Evolutionary conservation across 371 early-diverging fungal species (phyloP).

Genomic region (Dinochytrium kinnereticum): DNA sequence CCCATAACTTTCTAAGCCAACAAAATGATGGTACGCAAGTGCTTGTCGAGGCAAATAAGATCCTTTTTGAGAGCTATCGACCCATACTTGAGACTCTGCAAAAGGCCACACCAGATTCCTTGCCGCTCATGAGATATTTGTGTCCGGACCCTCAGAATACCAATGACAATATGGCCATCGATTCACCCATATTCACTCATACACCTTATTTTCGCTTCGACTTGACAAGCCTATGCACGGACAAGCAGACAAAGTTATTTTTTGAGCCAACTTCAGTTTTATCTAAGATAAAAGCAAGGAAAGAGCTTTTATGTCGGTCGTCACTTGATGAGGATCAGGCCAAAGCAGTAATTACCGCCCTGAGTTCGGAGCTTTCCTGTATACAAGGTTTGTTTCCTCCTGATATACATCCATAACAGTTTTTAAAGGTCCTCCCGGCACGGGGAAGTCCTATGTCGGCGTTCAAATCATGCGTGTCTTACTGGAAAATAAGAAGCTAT

Average conservation of each 20-base stretch:
- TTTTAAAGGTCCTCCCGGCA: slow-evolving; percentile 68
- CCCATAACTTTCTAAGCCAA: not conserved
- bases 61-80: slow-evolving; percentile 58
- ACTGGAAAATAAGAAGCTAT: slow-evolving; percentile 50
- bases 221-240: slow-evolving; percentile 8
- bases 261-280: slow-evolving; percentile 3
- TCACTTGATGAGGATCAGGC: slow-evolving; percentile 34
- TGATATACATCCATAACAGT: slow-evolving; percentile 29
- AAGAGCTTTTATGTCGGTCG: not conserved
- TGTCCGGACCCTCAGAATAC: not conserved
- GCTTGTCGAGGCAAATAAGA: slow-evolving; percentile 51
- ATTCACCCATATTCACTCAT: slow-evolving; percentile 21
- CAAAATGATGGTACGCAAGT: slow-evolving; percentile 10
- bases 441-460: slow-evolving; percentile 75
- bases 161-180: slow-evolving; percentile 3
- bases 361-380: slow-evolving; percentile 27
- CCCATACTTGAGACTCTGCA: slow-evolving; percentile 59
- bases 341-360: slow-evolving; percentile 24
- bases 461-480: slow-evolving; percentile 64
- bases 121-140: slow-evolving; percentile 45
- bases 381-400: slow-evolving; percentile 31
- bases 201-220: slow-evolving; percentile 22
- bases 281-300: not conserved
- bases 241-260: not conserved
- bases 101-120: slow-evolving; percentile 42